Conservation (phyloP, 2,329 filamentous ascomycete genomes). For the Phoma sp. region DNA sequence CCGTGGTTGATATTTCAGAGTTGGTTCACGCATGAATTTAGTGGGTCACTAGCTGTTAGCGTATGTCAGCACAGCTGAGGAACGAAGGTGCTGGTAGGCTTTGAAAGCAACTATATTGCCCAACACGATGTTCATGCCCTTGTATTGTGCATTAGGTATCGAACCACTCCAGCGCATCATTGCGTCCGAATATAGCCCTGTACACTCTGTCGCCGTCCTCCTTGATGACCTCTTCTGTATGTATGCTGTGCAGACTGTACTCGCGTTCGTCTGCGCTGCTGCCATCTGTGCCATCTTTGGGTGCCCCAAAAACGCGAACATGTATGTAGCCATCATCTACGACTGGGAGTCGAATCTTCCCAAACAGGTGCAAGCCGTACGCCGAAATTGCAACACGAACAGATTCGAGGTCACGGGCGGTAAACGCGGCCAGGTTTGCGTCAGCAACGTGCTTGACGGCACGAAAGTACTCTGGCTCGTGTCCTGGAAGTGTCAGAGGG, state of each 20-base stretch:
- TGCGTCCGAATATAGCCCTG: conserved; percentile 40
- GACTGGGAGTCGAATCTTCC: conserved; percentile 37
- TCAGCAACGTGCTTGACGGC: conserved; percentile 52
- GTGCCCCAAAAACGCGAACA: conserved; percentile 40
- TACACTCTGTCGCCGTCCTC: conserved; percentile 40
- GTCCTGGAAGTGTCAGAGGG: conserved; percentile 28
- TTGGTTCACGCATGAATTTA: too few species aligned
- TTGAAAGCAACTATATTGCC: too few species aligned
- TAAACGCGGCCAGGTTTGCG: conserved; percentile 41
- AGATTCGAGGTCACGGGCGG: conserved; percentile 30
- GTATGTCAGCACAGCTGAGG: not conserved
- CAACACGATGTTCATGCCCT: too few species aligned
- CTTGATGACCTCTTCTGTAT: conserved; percentile 44
- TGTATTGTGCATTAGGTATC: conserved; percentile 30
- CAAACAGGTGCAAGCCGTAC: conserved; percentile 45
- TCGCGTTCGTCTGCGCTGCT: conserved; percentile 40
- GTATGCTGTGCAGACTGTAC: conserved; percentile 45
- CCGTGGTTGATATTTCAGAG: too few species aligned
- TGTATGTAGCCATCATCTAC: conserved; percentile 41
- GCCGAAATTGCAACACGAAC: conserved; percentile 42
- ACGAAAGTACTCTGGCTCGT: conserved; percentile 49
- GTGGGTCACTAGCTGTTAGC: too few species aligned
- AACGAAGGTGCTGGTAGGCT: too few species aligned
- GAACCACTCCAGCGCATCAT: conserved; percentile 45
- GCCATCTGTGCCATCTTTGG: conserved; percentile 45